Evolutionary conservation across 352 stramenopile species (phyloP).

Genomic region (Phytopythium vexans): DNA sequence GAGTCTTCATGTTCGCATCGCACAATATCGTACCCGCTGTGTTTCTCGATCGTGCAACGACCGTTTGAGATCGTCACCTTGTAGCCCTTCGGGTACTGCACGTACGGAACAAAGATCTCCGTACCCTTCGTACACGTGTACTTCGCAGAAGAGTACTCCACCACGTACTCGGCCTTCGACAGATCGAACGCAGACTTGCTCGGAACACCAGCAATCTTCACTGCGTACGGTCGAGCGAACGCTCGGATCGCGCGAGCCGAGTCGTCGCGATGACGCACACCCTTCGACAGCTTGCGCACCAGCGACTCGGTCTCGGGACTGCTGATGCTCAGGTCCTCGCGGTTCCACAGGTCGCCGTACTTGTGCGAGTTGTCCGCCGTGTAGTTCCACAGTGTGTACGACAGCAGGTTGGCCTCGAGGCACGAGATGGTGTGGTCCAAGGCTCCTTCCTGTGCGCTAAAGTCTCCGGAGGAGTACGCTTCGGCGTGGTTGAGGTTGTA

Average conservation of each 20-base stretch:
- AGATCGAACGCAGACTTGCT: conserved; percentile 58
- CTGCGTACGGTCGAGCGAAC: conserved; percentile 66
- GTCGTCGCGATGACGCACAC: conserved; percentile 27
- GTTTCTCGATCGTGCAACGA: conserved; percentile 31
- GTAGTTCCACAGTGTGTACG: conserved; percentile 91
- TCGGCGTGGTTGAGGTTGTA: conserved; percentile 55
- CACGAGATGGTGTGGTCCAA: conserved; percentile 66
- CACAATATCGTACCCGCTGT: conserved; percentile 48
- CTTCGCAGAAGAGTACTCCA: conserved; percentile 46
- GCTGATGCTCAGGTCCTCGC: conserved; percentile 83
- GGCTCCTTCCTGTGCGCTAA: conserved; percentile 37
- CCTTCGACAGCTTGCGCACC: conserved; percentile 11
- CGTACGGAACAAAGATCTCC: conserved; percentile 73
- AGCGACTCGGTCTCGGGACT: conserved; percentile 22
- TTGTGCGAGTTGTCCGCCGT: conserved; percentile 71
- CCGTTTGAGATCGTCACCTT: conserved; percentile 30
- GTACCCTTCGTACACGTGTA: conserved; percentile 23
- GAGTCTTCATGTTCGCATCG: conserved; percentile 27
- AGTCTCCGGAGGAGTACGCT: conserved; percentile 46
- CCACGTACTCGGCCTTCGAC: conserved; percentile 44
- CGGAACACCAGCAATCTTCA: conserved; percentile 62
- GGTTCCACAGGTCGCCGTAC: conserved; percentile 84
- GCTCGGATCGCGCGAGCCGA: conserved; percentile 46
- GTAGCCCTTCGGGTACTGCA: conserved; percentile 72
- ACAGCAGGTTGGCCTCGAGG: conserved; percentile 62